phyloP scores from a whole-genome alignment of 2,329 filamentous ascomycete genomes.

The Ophiocordyceps sinensis region DNA sequence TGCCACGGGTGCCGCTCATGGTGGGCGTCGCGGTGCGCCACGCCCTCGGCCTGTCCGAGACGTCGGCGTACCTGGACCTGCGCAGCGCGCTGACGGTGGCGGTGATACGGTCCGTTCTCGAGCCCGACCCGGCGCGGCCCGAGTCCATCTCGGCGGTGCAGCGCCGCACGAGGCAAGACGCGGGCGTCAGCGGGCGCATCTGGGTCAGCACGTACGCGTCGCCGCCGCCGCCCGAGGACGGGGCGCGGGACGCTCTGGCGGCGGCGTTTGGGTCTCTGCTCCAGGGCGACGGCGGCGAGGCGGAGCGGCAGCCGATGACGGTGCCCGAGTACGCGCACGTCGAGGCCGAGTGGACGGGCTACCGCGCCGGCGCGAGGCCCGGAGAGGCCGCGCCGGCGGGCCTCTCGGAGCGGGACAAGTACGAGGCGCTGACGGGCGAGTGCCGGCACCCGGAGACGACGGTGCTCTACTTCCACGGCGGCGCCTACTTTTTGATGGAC shows the following conservation, averaged over 20 bases:
- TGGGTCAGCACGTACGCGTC: slow-evolving; percentile 66
- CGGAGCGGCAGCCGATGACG: slow-evolving; percentile 5
- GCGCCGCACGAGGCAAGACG: slow-evolving; percentile 43
- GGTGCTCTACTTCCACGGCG: slow-evolving; percentile 62
- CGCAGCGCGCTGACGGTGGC: slow-evolving; percentile 58
- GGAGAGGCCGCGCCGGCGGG: slow-evolving; percentile 32
- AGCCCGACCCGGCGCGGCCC: slow-evolving; percentile 18
- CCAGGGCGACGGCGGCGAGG: not conserved
- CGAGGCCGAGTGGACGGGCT: slow-evolving; percentile 66
- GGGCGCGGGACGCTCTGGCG: slow-evolving; percentile 42
- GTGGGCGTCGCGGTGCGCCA: slow-evolving; percentile 49
- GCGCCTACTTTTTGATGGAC: slow-evolving; percentile 60
- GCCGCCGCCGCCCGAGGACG: slow-evolving; percentile 40
- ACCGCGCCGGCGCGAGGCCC: slow-evolving; percentile 37
- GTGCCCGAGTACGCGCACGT: slow-evolving; percentile 40
- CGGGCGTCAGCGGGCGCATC: slow-evolving; percentile 59
- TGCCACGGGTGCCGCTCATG: slow-evolving; percentile 46
- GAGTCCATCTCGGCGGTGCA: slow-evolving; percentile 43
- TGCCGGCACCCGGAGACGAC: slow-evolving; percentile 45
- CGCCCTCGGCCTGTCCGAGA: slow-evolving; percentile 51
- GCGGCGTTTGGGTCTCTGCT: slow-evolving; percentile 29
- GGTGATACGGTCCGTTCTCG: slow-evolving; percentile 53
- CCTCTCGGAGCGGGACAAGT: slow-evolving; percentile 50
- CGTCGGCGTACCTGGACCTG: slow-evolving; percentile 64
- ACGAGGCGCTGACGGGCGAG: slow-evolving; percentile 52